Conservation (phyloP, 768 basidiomycete species). For the Mycena metata region DNA sequence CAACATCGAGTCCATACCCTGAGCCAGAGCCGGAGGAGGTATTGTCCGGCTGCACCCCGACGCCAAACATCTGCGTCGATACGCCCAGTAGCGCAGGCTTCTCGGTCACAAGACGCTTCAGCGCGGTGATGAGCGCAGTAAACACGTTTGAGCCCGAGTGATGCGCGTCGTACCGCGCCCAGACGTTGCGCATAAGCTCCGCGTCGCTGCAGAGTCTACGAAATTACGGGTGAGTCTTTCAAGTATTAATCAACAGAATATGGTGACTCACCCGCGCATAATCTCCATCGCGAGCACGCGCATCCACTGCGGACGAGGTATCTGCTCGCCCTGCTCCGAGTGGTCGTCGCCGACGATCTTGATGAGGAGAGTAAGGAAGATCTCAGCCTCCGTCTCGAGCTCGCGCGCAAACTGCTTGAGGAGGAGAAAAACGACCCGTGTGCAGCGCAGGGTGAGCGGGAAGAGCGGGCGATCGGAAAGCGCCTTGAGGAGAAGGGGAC, state of each 20-base stretch:
- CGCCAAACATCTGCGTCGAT: slow-evolving; percentile 82
- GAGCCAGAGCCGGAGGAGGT: slow-evolving; percentile 50
- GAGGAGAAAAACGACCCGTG: slow-evolving; percentile 92
- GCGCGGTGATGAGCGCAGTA: slow-evolving; percentile 80
- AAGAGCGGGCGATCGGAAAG: slow-evolving; percentile 88
- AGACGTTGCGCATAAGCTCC: slow-evolving; percentile 83
- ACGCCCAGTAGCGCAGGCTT: slow-evolving; percentile 89
- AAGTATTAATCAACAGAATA: background rate
- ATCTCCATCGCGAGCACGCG: slow-evolving; percentile 94
- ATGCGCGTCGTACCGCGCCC: slow-evolving; percentile 81
- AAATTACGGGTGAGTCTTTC: background rate
- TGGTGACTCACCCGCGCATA: slow-evolving; percentile 77
- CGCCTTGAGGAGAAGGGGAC: slow-evolving; percentile 88
- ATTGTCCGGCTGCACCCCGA: slow-evolving; percentile 67
- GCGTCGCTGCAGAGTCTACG: slow-evolving; percentile 82
- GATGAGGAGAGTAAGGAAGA: slow-evolving; percentile 84
- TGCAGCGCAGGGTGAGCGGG: slow-evolving; percentile 90
- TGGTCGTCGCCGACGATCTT: slow-evolving; percentile 71
- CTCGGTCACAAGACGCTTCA: slow-evolving; percentile 91
- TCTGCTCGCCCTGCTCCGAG: slow-evolving; percentile 46
- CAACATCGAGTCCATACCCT: slow-evolving; percentile 72
- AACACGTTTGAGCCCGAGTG: slow-evolving; percentile 78
- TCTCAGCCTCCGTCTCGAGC: slow-evolving; percentile 86
- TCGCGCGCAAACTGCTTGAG: slow-evolving; percentile 91
- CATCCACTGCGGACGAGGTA: slow-evolving; percentile 82